phyloP scores from a whole-genome alignment of 257 asterid species.

The Datura wrightii region DNA sequence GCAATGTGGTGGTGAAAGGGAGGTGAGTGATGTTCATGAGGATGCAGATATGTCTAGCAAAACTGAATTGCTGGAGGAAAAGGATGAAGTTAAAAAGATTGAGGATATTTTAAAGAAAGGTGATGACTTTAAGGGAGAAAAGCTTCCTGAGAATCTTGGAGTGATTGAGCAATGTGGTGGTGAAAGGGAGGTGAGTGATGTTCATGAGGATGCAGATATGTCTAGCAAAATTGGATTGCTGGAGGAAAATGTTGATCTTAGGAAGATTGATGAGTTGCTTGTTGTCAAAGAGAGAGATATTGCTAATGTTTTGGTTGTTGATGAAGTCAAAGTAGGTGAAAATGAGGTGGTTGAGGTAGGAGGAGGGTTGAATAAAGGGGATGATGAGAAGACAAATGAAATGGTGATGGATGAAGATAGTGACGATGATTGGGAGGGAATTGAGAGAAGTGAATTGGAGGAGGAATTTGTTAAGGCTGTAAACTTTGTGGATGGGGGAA shows the following conservation, averaged over 20 bases:
- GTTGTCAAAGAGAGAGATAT: conserved; percentile 27
- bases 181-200: conserved; percentile 21
- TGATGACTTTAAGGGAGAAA: conserved; percentile 39
- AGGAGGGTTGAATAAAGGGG: conserved; percentile 33
- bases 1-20: conserved; percentile 26
- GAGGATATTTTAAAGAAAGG: conserved; percentile 33
- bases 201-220: neutral
- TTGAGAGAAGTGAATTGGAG: conserved; percentile 91
- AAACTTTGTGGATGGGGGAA: conserved; percentile 65
- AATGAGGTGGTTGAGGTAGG: conserved; percentile 23
- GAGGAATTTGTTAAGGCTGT: conserved; percentile 76
- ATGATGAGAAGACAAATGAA: conserved; percentile 37
- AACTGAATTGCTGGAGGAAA: conserved; percentile 15
- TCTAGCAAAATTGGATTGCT: neutral
- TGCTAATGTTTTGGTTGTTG: neutral
- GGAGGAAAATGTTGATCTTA: conserved; percentile 26
- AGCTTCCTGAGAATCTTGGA: conserved; percentile 32
- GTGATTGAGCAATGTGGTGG: conserved; percentile 27
- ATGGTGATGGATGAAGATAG: conserved; percentile 35
- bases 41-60: neutral
- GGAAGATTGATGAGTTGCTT: conserved; percentile 28
- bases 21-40: neutral
- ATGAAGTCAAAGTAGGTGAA: conserved; percentile 3
- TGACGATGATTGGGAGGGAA: conserved; percentile 94
- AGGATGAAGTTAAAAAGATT: conserved; percentile 22